These are phyloP conservation scores for Pseudomonodictys pantanalensis DNA, from an alignment of 495 filamentous ascomycete species.

Conservation along the genomic window DNA sequence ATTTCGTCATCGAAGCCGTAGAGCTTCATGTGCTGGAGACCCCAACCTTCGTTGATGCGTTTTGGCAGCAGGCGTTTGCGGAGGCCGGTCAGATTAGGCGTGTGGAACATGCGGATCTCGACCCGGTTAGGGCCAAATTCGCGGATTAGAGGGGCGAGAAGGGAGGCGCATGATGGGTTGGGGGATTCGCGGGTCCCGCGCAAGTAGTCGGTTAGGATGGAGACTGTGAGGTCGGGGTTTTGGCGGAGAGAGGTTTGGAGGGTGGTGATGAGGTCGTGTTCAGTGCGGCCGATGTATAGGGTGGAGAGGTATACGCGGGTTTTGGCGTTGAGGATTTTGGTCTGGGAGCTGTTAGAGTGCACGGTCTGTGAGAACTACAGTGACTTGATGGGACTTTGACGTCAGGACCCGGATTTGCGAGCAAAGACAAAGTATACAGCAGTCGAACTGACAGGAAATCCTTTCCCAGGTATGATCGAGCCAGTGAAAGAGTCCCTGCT, in stretches of 20 bases:
- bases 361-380: background rate
- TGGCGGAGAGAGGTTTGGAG: conserved; percentile 69
- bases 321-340: conserved; percentile 76
- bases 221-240: conserved; percentile 77
- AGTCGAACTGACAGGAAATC: too few species aligned
- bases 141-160: conserved; percentile 73
- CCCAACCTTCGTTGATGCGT: conserved; percentile 97
- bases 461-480: too few species aligned
- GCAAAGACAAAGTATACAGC: too few species aligned
- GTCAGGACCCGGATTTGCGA: too few species aligned
- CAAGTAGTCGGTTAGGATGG: conserved; percentile 88
- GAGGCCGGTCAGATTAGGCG: conserved; percentile 86
- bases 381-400: background rate
- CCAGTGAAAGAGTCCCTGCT: too few species aligned
- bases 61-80: conserved; percentile 79
- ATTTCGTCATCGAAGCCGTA: conserved; percentile 96
- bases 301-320: conserved; percentile 85
- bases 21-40: conserved; percentile 98
- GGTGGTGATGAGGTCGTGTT: conserved; percentile 81
- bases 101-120: conserved; percentile 96
- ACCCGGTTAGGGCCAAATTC: conserved; percentile 86
- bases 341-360: conserved; percentile 42
- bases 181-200: conserved; percentile 90
- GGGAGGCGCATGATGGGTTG: conserved; percentile 81
- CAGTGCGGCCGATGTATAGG: conserved; percentile 91